Percentiles rank a stretch among this genome's conserved stretches.
Conservation (phyloP, 1,284 basidiomycete species). For the Austroboletus novae-zelandiae region DNA sequence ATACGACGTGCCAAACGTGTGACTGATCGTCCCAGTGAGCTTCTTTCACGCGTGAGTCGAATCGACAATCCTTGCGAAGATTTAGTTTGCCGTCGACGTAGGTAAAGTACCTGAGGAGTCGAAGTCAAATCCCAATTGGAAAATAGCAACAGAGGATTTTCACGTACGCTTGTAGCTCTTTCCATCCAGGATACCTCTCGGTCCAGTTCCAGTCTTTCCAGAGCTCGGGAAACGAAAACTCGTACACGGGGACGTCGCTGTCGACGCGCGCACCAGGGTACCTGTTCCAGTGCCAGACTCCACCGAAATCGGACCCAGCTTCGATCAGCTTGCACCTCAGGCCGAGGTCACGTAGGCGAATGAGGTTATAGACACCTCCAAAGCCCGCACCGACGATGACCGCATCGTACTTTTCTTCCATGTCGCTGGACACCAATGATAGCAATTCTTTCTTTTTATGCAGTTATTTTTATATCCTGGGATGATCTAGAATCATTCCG, state of each 20-base stretch:
- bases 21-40: slow-evolving; percentile 15
- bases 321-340: slow-evolving; percentile 17
- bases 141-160: background rate
- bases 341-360: slow-evolving; percentile 10
- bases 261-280: slow-evolving; percentile 21
- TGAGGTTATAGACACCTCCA: slow-evolving; percentile 13
- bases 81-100: slow-evolving; percentile 11
- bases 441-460: too few relatives aligned
- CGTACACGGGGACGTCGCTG: slow-evolving; percentile 15
- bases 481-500: too few relatives aligned
- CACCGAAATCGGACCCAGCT: slow-evolving; percentile 18
- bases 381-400: slow-evolving; percentile 21
- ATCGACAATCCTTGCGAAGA: slow-evolving; percentile 17
- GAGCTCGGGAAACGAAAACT: slow-evolving; percentile 15
- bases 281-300: slow-evolving; percentile 19
- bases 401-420: slow-evolving; percentile 15
- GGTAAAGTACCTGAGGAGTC: slow-evolving; percentile 12
- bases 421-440: background rate
- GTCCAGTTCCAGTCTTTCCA: slow-evolving; percentile 22
- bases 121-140: background rate
- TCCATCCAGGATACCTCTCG: slow-evolving; percentile 17
- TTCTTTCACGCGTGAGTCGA: slow-evolving; percentile 9
- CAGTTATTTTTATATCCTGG: too few relatives aligned
- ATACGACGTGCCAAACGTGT: slow-evolving; percentile 13
- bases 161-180: slow-evolving; percentile 11